These are phyloP conservation scores for Cladophialophora carrionii DNA, from an alignment of 2,329 filamentous ascomycete genomes.

Conservation along the genomic window DNA sequence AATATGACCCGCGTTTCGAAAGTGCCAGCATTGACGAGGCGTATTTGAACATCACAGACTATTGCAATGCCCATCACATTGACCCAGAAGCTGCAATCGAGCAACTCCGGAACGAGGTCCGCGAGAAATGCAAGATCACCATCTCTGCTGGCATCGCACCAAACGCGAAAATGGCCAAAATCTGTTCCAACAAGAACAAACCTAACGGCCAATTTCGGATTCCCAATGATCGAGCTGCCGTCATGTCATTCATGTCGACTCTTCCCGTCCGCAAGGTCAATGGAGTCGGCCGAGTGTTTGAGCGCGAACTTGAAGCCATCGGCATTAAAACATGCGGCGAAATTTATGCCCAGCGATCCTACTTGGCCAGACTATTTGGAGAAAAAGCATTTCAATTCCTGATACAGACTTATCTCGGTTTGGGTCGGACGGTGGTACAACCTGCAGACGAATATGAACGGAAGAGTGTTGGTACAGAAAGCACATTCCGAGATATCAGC, in stretches of 20 bases:
- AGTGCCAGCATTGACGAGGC: constrained; percentile 95
- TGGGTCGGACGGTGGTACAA: constrained; percentile 81
- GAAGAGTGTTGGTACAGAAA: constrained; percentile 92
- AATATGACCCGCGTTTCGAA: constrained; percentile 91
- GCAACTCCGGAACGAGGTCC: constrained; percentile 76
- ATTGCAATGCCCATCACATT: constrained; percentile 71
- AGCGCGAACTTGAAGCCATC: constrained; percentile 84
- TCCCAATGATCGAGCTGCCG: constrained; percentile 69
- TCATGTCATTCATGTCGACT: constrained; percentile 83
- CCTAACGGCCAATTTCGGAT: constrained; percentile 89
- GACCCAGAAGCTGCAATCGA: constrained; percentile 72
- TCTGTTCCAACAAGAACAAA: constrained; percentile 93
- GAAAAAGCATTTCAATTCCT: constrained; percentile 90
- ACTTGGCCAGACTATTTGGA: constrained; percentile 77
- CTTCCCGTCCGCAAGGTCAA: constrained; percentile 90
- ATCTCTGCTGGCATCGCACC: constrained; percentile 93
- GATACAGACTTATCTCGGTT: constrained; percentile 78
- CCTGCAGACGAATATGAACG: constrained; percentile 87
- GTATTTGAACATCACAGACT: constrained; percentile 90
- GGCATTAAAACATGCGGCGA: constrained; percentile 88
- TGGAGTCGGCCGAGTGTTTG: constrained; percentile 90
- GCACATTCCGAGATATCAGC: constrained; percentile 81
- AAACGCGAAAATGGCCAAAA: constrained; percentile 92
- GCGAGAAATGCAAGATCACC: constrained; percentile 76
- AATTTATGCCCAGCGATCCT: constrained; percentile 75